Conservation (phyloP, 2,329 filamentous ascomycete genomes). For the Sordariomycetes sp. region DNA sequence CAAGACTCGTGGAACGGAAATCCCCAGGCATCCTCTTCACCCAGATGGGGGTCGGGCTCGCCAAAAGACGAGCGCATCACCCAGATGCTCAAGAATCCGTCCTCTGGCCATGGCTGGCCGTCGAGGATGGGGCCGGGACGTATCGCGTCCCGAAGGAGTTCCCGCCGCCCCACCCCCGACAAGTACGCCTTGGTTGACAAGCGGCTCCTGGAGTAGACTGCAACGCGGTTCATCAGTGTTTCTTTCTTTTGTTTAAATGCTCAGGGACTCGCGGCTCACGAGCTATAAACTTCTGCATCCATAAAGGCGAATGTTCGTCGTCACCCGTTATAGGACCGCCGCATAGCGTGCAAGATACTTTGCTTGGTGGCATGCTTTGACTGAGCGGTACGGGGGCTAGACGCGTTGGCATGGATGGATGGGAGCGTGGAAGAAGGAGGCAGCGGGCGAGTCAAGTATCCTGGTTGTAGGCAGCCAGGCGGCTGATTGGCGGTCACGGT, state of each 20-base stretch:
- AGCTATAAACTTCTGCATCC: neutral
- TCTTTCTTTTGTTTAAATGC: neutral
- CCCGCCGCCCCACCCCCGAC: no score
- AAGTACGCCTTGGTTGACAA: neutral
- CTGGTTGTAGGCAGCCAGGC: no score
- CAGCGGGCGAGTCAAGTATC: no score
- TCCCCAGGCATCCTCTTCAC: no score
- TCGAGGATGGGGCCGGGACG: neutral
- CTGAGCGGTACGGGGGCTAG: no score
- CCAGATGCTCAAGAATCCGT: no score
- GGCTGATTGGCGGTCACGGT: no score
- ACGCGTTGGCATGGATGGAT: no score
- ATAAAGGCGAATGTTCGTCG: neutral
- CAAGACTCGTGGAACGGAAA: no score
- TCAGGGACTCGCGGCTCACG: neutral
- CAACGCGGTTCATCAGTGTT: neutral
- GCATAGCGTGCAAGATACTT: neutral
- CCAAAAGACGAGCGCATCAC: no score
- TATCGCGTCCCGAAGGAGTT: neutral
- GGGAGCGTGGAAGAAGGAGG: no score
- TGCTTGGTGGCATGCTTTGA: neutral
- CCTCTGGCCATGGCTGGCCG: neutral
- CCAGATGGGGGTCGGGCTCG: no score
- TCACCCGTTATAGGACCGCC: neutral
- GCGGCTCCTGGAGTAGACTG: neutral